Percentiles rank a stretch among this genome's conserved stretches.
These are phyloP conservation scores for Sugiyamaella mastotermitis DNA, from an alignment of 805 yeast species.

Conservation along the genomic window DNA sequence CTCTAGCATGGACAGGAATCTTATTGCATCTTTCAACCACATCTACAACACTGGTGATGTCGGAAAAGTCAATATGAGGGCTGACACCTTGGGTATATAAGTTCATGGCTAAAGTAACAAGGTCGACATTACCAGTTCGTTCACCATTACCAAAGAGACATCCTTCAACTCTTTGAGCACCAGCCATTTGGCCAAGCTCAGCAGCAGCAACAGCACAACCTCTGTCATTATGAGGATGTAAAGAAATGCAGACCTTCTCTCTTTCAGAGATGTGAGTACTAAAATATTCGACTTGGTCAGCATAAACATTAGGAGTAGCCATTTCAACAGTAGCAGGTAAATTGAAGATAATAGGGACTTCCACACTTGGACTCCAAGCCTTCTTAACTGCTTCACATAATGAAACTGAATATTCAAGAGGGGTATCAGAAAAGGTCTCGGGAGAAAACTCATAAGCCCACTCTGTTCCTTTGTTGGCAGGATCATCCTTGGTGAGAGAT, in stretches of 20 bases:
- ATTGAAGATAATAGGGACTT: conserved; percentile 68
- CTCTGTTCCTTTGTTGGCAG: conserved; percentile 43
- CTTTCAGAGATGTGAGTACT: conserved; percentile 55
- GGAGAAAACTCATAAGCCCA: conserved; percentile 81
- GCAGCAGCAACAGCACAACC: conserved; percentile 90
- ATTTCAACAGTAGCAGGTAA: conserved; percentile 83
- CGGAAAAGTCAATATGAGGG: conserved; percentile 67
- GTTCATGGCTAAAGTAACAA: conserved; percentile 71
- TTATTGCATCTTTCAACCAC: conserved; percentile 75
- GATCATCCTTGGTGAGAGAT: conserved; percentile 63
- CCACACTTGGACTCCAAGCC: conserved; percentile 66
- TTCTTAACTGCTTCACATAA: conserved; percentile 70
- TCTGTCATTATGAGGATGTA: conserved; percentile 80
- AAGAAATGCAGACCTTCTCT: conserved; percentile 64
- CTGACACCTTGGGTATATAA: conserved; percentile 72
- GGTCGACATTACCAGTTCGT: conserved; percentile 81
- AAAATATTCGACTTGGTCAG: conserved; percentile 79
- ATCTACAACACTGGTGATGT: conserved; percentile 59
- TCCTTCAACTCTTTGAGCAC: conserved; percentile 86
- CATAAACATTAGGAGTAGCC: conserved; percentile 74
- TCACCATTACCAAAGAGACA: conserved; percentile 83
- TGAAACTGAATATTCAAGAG: conserved; percentile 53
- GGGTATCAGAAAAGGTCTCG: conserved; percentile 70
- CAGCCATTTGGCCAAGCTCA: conserved; percentile 74
- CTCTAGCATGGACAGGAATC: conserved; percentile 70